phyloP scores from a whole-genome alignment of 2,329 filamentous ascomycete genomes.

The Neocatenulostroma microsporum region DNA sequence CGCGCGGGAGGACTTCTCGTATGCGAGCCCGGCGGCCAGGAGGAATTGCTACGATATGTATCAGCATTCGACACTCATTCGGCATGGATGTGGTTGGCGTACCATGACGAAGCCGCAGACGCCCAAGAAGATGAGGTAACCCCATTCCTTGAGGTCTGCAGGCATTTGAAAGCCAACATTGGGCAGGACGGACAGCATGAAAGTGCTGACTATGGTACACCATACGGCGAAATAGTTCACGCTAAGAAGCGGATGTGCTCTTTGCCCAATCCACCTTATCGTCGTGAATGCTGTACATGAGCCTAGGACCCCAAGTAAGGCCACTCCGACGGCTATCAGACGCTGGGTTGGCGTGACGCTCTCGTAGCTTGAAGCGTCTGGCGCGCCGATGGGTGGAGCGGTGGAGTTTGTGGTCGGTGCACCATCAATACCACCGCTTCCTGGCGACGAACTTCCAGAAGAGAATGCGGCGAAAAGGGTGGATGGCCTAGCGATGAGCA shows the following conservation, averaged over 20 bases:
- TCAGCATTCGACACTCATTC: constrained; percentile 5
- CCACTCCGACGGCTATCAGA: constrained; percentile 60
- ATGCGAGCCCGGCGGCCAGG: constrained; percentile 67
- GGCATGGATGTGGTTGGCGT: constrained; percentile 11
- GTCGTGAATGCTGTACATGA: constrained; percentile 65
- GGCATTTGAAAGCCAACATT: constrained; percentile 52
- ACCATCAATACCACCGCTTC: constrained; percentile 28
- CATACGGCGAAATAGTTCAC: constrained; percentile 75
- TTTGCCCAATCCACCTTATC: constrained; percentile 70
- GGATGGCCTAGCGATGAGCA: constrained; percentile 70
- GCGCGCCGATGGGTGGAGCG: constrained; percentile 7
- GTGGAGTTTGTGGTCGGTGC: constrained; percentile 27
- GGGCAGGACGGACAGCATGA: constrained; percentile 52
- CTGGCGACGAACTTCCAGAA: constrained; percentile 14
- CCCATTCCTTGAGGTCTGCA: constrained; percentile 52
- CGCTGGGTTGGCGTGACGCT: constrained; percentile 55
- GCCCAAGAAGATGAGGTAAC: constrained; percentile 60
- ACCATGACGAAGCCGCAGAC: constrained; percentile 68
- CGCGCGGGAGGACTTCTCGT: constrained; percentile 57
- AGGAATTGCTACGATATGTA: constrained; percentile 57
- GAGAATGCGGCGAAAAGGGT: constrained; percentile 43
- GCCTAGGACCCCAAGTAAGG: constrained; percentile 69
- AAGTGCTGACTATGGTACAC: constrained; percentile 59
- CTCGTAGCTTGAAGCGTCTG: constrained; percentile 32
- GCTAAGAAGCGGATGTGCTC: constrained; percentile 72